Evolutionary conservation across 176 grass and related monocot genomes (phyloP), one percentile per base, ranked within the genome.

Genomic region (Eleusine indica): DNA sequence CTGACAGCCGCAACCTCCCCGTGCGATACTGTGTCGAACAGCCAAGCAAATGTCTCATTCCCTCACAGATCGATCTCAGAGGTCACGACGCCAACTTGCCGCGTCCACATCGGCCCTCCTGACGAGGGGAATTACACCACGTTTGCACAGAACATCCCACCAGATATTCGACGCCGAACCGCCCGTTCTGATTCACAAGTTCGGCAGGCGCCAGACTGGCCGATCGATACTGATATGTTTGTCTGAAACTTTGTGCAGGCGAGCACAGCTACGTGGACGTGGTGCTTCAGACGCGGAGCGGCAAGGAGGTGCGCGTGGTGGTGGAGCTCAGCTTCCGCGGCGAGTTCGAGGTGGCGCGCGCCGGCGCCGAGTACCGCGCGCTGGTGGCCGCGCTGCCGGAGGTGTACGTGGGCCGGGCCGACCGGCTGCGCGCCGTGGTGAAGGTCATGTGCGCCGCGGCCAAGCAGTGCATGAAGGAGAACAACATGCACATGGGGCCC

Each of bases 181-280:
- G 42, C n/a, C 46, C 48, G 17, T 19, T 42, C 62, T 40, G n/a
- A 1, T 16, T 73, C 65, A 32, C 62, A 21, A 29, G 76, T 81
- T 85, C 1, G 44, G 39, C 57, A n/a, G 38, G 19, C 9, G 10
- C 9, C 61, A 4, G 10, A 0, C 5, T 9, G 48, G 3, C 19
- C 0, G 29, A 29, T 9, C 29, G 46, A 65, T 5, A 51, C 78
- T 71, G 83, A 89, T 71, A 66, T 53, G 65, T 16, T n/a, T 10
- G 39, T 19, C 17, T 43, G 75, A 12, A 6, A 11, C 29, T 38
- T 56, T 35, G 4, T 60, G n/a, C 91, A 96, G 91, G 96, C 13
- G 96, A 99, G 74, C 91, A 99, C 83, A 94, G 83, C 84, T 96
- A 99, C 85, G 91, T 92, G 48, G 96, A 99, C 81, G 91, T 92